Evolutionary conservation across 495 filamentous ascomycete genomes (phyloP).

Genomic region (Penicillium paradoxum): DNA sequence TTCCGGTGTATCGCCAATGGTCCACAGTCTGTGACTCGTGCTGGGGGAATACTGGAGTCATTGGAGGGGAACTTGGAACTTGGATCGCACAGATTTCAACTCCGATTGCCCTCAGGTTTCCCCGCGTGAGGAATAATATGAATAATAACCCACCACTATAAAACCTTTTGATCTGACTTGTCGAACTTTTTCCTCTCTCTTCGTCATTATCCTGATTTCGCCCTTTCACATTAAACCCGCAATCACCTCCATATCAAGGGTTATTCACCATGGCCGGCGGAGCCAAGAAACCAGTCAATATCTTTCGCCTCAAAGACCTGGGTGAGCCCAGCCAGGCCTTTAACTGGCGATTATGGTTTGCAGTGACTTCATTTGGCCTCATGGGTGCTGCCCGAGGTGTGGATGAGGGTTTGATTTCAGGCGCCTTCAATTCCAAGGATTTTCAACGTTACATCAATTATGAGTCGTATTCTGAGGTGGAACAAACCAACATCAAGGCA

Average conservation of each 20-base stretch:
- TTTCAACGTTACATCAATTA: slow-evolving; percentile 56
- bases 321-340: slow-evolving; percentile 54
- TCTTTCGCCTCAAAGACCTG: slow-evolving; percentile 54
- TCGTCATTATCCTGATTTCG: neutral
- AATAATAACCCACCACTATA: too few relatives aligned
- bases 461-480: slow-evolving; percentile 49
- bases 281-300: slow-evolving; percentile 60
- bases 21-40: neutral
- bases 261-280: slow-evolving; percentile 52
- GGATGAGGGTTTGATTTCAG: slow-evolving; percentile 70
- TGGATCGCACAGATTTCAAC: neutral
- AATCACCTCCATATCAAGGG: neutral
- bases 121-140: slow-evolving; percentile 8
- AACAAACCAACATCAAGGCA: slow-evolving; percentile 57
- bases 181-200: neutral
- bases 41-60: slow-evolving; percentile 1
- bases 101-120: slow-evolving; percentile 9
- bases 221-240: neutral
- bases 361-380: slow-evolving; percentile 61
- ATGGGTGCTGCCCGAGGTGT: slow-evolving; percentile 61
- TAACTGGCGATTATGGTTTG: slow-evolving; percentile 63
- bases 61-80: neutral
- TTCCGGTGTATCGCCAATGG: slow-evolving; percentile 11
- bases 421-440: slow-evolving; percentile 57
- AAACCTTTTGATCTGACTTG: too few relatives aligned